phyloP scores from a whole-genome alignment of 306 rosid species.

The Purshia tridentata region DNA sequence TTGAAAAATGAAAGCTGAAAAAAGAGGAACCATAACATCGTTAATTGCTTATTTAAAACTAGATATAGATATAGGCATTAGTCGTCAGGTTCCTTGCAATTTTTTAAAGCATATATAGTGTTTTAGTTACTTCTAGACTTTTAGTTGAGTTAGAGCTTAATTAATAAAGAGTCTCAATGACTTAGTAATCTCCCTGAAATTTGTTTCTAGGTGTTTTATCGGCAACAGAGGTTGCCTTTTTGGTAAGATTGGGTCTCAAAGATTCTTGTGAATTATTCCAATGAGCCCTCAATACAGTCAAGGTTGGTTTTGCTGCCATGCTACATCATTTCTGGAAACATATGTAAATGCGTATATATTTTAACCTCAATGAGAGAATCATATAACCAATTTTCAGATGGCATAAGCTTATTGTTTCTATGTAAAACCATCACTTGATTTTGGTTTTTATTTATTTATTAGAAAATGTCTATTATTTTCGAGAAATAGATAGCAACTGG shows the following conservation, averaged over 20 bases:
- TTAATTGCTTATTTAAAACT: no score
- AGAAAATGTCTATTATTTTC: constrained; percentile 8
- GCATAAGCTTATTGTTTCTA: constrained; percentile 13
- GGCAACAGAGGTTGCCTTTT: constrained; percentile 82
- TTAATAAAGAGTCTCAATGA: no score
- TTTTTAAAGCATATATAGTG: no score
- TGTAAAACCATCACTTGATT: background rate
- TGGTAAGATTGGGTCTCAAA: constrained; percentile 71
- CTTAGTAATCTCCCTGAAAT: constrained; percentile 9
- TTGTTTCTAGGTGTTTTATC: constrained; percentile 61
- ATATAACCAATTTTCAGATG: constrained; percentile 7
- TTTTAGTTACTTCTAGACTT: no score
- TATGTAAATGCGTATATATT: background rate
- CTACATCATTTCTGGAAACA: background rate
- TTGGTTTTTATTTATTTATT: background rate
- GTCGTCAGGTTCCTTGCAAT: no score
- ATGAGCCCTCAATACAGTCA: constrained; percentile 83
- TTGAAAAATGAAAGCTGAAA: constrained; percentile 27
- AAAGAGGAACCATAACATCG: background rate
- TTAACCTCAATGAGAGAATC: background rate
- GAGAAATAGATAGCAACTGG: constrained; percentile 41
- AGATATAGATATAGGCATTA: no score
- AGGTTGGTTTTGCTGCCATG: constrained; percentile 49
- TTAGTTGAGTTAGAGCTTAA: background rate
- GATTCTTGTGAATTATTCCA: constrained; percentile 94